Percentiles rank a stretch among this genome's conserved stretches.
phyloP scores from a whole-genome alignment of 2,329 filamentous ascomycete species.

The Botryotinia calthae region DNA sequence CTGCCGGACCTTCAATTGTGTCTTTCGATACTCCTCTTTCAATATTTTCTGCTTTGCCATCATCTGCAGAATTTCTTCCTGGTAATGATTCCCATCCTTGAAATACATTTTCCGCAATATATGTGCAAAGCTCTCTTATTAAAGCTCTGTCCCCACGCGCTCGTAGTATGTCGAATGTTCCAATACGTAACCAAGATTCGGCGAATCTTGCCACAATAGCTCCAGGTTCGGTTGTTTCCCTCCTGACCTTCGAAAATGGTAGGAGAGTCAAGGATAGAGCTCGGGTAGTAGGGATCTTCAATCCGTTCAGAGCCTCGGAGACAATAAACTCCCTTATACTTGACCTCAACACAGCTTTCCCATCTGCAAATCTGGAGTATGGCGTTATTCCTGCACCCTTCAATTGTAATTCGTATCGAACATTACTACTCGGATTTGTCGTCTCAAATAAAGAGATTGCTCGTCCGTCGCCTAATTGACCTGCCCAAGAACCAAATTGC shows the following conservation, averaged over 20 bases:
- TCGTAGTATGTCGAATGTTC: constrained; percentile 92
- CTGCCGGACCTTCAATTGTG: constrained; percentile 63
- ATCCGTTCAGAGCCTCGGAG: constrained; percentile 81
- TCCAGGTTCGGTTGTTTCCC: constrained; percentile 82
- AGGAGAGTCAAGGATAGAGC: constrained; percentile 79
- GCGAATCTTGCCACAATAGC: constrained; percentile 93
- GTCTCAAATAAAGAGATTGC: constrained; percentile 93
- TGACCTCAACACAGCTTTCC: constrained; percentile 86
- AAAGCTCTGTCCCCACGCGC: constrained; percentile 75
- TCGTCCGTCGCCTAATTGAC: constrained; percentile 90
- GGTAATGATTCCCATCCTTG: constrained; percentile 85
- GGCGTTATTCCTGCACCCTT: constrained; percentile 93
- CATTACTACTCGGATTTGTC: constrained; percentile 68
- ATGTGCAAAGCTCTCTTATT: constrained; percentile 72
- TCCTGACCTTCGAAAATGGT: constrained; percentile 67
- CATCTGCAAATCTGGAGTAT: constrained; percentile 94
- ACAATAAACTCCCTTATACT: constrained; percentile 94
- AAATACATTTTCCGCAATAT: constrained; percentile 84
- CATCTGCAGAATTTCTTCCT: constrained; percentile 51
- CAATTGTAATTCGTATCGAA: constrained; percentile 84
- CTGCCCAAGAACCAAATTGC: constrained; percentile 84
- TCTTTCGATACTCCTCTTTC: constrained; percentile 51
- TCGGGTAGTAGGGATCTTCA: constrained; percentile 81
- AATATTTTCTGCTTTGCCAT: constrained; percentile 44
- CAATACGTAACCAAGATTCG: constrained; percentile 85